Evolutionary conservation across 1,139 yeast species (phyloP).

Genomic region (Meyerozyma smithsonii): DNA sequence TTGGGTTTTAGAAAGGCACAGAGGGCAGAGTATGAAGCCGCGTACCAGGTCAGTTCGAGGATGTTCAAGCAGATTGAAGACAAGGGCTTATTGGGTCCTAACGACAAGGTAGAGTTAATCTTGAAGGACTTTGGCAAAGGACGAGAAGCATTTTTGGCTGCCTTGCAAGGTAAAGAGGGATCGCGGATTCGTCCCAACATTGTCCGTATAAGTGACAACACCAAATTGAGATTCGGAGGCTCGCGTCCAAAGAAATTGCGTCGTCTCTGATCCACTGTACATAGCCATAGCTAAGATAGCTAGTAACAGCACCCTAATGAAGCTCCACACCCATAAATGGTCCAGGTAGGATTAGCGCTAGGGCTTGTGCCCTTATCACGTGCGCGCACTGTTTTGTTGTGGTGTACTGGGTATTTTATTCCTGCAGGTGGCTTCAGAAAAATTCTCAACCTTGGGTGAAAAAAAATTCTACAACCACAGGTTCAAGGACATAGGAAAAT

Average conservation of each 20-base stretch:
- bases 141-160: slow-evolving; percentile 79
- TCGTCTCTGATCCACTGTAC: slow-evolving; percentile 47
- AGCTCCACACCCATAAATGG: no score
- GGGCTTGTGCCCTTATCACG: slow-evolving; percentile 1
- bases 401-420: neutral
- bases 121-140: slow-evolving; percentile 86
- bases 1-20: slow-evolving; percentile 75
- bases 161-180: slow-evolving; percentile 89
- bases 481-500: slow-evolving; percentile 14
- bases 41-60: slow-evolving; percentile 77
- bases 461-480: neutral
- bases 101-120: slow-evolving; percentile 64
- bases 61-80: slow-evolving; percentile 70
- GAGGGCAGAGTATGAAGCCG: slow-evolving; percentile 91
- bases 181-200: slow-evolving; percentile 57
- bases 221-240: slow-evolving; percentile 90
- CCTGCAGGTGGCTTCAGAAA: neutral
- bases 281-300: neutral
- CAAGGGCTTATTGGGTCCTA: slow-evolving; percentile 44
- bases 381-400: neutral
- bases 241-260: slow-evolving; percentile 78
- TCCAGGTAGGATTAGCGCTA: neutral
- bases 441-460: slow-evolving; percentile 3
- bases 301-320: neutral
- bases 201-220: slow-evolving; percentile 67